These are phyloP conservation scores for Magnusiomyces fungicola DNA, from an alignment of 1,139 yeast genomes.

Conservation along the genomic window DNA sequence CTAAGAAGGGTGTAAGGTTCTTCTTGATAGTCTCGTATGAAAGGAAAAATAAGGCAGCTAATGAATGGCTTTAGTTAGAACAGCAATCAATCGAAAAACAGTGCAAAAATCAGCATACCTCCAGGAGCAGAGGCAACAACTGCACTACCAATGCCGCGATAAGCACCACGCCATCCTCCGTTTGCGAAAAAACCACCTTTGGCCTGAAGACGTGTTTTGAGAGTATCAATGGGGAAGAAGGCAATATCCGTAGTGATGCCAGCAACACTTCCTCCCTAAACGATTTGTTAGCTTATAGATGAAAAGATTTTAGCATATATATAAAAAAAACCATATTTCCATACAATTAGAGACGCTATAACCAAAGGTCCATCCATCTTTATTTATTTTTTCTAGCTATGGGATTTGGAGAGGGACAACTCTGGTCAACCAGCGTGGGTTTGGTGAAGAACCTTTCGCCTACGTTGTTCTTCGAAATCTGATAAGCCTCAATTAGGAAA, in stretches of 20 bases:
- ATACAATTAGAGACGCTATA: constrained; percentile 30
- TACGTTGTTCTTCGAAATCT: too few species aligned
- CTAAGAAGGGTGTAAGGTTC: constrained; percentile 40
- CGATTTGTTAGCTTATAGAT: background rate
- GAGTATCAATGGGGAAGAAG: constrained; percentile 92
- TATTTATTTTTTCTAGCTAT: background rate
- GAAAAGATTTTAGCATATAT: background rate
- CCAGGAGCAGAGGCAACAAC: constrained; percentile 92
- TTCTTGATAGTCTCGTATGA: constrained; percentile 76
- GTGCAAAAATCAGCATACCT: constrained; percentile 21
- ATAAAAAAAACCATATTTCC: constrained; percentile 13
- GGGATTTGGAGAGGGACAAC: background rate
- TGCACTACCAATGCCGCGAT: constrained; percentile 87
- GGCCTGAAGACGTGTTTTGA: constrained; percentile 91
- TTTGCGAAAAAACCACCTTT: constrained; percentile 86
- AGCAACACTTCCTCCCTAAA: constrained; percentile 84
- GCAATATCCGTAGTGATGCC: constrained; percentile 93
- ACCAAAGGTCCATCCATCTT: constrained; percentile 24
- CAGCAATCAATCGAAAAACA: too few species aligned
- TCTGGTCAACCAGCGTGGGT: background rate
- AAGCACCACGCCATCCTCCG: constrained; percentile 90
- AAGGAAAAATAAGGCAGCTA: constrained; percentile 81
- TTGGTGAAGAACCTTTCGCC: background rate
- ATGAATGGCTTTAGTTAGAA: too few species aligned
- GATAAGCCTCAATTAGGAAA: too few species aligned